These are phyloP conservation scores for Tolypocladium tropicale DNA, from an alignment of 2,329 filamentous ascomycete species.

Conservation along the genomic window DNA sequence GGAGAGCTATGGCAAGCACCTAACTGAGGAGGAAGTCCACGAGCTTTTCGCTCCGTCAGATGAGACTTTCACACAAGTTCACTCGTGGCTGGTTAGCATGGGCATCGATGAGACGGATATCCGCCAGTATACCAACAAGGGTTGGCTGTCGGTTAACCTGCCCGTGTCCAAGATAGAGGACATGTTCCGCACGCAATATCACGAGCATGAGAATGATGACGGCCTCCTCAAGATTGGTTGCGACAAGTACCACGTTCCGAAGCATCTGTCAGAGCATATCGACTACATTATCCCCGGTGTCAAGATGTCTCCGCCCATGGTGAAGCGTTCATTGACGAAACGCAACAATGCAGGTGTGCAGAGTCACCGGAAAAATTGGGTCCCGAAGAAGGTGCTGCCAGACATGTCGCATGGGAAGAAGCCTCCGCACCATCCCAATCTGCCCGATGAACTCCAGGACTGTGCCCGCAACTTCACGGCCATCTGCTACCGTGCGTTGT, in stretches of 20 bases:
- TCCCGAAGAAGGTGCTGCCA: conserved; percentile 3
- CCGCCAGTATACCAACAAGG: conserved; percentile 1
- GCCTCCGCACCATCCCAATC: not conserved
- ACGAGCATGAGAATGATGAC: conserved; percentile 6
- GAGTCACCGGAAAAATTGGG: not conserved
- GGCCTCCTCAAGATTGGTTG: conserved; percentile 12
- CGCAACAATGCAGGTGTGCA: not conserved
- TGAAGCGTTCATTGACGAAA: conserved; percentile 2
- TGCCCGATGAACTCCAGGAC: conserved; percentile 3
- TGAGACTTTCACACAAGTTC: not conserved
- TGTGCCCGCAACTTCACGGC: conserved; percentile 47
- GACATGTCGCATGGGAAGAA: not conserved
- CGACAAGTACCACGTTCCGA: conserved; percentile 28
- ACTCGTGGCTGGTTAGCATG: not conserved
- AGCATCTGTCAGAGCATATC: conserved; percentile 26
- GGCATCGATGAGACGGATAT: not conserved
- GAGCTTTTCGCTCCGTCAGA: not conserved
- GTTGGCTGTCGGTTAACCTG: conserved; percentile 4
- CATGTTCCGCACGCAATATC: conserved; percentile 5
- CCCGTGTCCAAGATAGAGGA: conserved; percentile 5
- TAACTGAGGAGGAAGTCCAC: not conserved
- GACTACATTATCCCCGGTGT: conserved; percentile 40
- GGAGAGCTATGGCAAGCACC: not conserved
- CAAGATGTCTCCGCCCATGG: conserved; percentile 20
- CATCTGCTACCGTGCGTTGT: conserved; percentile 39